Evolutionary conservation across 306 rosid species (phyloP).

Genomic region (Corylus heterophylla): DNA sequence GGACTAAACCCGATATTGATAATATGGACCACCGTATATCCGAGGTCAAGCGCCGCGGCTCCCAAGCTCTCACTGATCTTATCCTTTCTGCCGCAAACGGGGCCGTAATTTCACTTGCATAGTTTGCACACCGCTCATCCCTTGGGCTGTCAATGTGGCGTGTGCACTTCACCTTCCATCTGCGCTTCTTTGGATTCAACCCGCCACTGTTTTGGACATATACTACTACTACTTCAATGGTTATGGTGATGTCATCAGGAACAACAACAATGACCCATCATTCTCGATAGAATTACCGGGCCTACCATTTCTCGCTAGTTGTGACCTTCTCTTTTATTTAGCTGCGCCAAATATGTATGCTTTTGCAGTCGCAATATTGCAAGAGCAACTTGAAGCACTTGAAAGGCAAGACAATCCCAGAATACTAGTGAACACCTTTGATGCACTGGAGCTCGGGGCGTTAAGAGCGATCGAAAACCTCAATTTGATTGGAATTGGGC

Average conservation of each 20-base stretch:
- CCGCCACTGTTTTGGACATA: constrained; percentile 40
- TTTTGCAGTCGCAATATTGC: neutral
- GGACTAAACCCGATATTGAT: constrained; percentile 8
- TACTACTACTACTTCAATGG: constrained; percentile 39
- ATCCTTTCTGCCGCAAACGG: constrained; percentile 1
- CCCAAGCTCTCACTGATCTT: constrained; percentile 21
- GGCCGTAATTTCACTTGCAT: constrained; percentile 32
- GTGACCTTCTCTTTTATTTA: constrained; percentile 41
- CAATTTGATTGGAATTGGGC: constrained; percentile 48
- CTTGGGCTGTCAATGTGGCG: constrained; percentile 38
- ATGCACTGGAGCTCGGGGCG: constrained; percentile 34
- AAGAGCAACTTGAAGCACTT: constrained; percentile 19
- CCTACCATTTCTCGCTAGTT: constrained; percentile 18
- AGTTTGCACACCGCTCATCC: constrained; percentile 26
- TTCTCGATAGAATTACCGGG: neutral
- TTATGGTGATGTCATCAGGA: constrained; percentile 2
- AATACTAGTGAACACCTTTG: constrained; percentile 34
- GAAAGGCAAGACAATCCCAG: neutral
- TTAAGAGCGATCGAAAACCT: constrained; percentile 3
- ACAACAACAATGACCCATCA: neutral
- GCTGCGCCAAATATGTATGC: neutral
- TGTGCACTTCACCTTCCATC: constrained; percentile 20
- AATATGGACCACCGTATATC: neutral
- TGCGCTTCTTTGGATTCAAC: constrained; percentile 40
- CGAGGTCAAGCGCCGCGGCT: constrained; percentile 18